phyloP scores from a whole-genome alignment of 306 rosid genomes.

The Lupinus albus region DNA sequence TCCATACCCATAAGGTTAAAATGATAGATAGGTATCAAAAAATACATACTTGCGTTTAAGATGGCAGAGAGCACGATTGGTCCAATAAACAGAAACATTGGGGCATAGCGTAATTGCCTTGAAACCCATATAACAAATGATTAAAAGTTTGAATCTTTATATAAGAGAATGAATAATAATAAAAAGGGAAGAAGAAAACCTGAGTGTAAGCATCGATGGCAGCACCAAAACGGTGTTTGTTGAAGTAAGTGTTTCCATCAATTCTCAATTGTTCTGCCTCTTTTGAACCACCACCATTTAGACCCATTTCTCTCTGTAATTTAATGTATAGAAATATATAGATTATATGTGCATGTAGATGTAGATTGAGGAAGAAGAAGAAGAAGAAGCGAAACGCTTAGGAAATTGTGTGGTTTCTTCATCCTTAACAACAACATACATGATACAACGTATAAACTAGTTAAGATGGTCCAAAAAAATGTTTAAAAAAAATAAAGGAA shows the following conservation, averaged over 20 bases:
- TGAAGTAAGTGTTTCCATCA: conserved; percentile 80
- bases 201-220: conserved; percentile 95
- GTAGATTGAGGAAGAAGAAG: no score
- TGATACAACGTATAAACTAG: no score
- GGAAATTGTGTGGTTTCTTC: no score
- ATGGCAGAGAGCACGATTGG: conserved; percentile 96
- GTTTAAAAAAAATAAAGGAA: no score
- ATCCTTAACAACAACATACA: no score
- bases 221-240: conserved; percentile 73
- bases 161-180: no score
- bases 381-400: no score
- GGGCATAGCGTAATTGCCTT: conserved; percentile 72
- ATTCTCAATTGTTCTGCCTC: conserved; percentile 73
- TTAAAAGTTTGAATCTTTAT: neutral
- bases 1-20: no score
- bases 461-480: no score
- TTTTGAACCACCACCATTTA: conserved; percentile 43
- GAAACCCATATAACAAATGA: neutral
- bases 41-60: conserved; percentile 81
- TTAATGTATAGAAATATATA: no score
- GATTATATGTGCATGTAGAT: no score
- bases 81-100: conserved; percentile 70
- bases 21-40: no score
- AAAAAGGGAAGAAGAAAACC: conserved; percentile 43
- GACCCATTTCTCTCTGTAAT: conserved; percentile 47